Base-by-base conservation (phyloP, 1,139 yeast genomes). In the Waltiozyma sp. region DNA sequence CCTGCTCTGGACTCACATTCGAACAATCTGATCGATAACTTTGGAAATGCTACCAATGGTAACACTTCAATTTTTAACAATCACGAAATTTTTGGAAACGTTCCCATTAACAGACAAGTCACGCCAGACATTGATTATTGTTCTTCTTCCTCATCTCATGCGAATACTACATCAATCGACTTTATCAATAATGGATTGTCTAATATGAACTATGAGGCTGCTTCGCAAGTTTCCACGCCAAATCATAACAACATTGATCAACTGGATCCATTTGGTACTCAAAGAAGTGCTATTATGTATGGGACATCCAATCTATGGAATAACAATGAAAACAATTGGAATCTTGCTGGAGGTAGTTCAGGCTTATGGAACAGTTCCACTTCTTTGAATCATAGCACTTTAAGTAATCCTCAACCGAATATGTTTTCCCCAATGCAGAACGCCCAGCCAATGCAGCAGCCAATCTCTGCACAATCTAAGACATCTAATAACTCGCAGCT, bases 301-400 rank as follows among this genome's bases (percentile, higher is more conserved):
- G 15, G 19, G 44, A 19, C 8, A 40, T 45, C 46, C 4, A 43
- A 40, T 13, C 43, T 49, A 23, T 49, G 52, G 52, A 40, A 41
- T 9, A n/a, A 41, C 6, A 37, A 23, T 21, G 18, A n/a, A 31
- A 14, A 34, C 16, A 33, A 33, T n/a, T 33, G 36, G 36, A 21
- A 21, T 21, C 23, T 21, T 21, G 23, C 7, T 4, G 23, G 7
- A n/a, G 18, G 9, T 14, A 10, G 16, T 31, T n/a, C 34, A 11
- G n/a, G 31, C 18, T 33, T 33, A 11, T 33, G 36, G 36, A 18
- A 15, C n/a, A 33, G n/a, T 8, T 21, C 7, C 23, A 21, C 23
- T 8, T 21, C 23, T 21, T 21, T 21, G 23, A 21, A 5, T 13
- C 14, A 35, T 18, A 7, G 4, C 11, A n/a, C n/a, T n/a, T n/a